phyloP scores from a whole-genome alignment of 164 flowering plant species.

The Santalum album region DNA sequence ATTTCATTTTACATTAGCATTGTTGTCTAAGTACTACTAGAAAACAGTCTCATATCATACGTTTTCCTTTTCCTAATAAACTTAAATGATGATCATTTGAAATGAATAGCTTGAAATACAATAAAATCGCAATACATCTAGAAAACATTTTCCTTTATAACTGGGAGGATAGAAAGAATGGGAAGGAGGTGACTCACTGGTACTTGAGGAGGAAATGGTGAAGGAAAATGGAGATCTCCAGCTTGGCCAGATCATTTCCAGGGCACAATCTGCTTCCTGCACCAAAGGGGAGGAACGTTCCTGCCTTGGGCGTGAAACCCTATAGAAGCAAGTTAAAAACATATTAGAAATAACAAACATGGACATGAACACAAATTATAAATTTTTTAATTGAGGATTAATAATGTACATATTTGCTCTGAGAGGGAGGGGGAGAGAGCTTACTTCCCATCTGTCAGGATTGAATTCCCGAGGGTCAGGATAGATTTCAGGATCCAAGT shows the following conservation, averaged over 20 bases:
- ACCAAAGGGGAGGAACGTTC: slow-evolving; percentile 75
- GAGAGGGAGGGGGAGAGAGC: slow-evolving; percentile 7
- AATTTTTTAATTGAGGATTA: no score
- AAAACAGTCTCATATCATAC: no score
- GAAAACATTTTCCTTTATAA: background rate
- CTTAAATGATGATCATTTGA: background rate
- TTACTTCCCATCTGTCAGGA: slow-evolving; percentile 97
- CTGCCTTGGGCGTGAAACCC: slow-evolving; percentile 53
- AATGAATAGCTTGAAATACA: background rate
- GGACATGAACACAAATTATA: no score
- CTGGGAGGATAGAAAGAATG: background rate
- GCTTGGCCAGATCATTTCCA: slow-evolving; percentile 93
- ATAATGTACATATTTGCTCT: no score
- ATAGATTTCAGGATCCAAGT: slow-evolving; percentile 61
- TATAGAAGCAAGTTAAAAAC: slow-evolving; percentile 11
- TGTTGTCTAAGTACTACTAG: no score
- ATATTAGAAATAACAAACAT: background rate
- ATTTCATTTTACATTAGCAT: no score
- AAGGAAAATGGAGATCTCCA: slow-evolving; percentile 72
- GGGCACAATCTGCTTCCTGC: slow-evolving; percentile 79
- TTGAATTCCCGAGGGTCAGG: slow-evolving; percentile 54
- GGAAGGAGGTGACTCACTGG: slow-evolving; percentile 24
- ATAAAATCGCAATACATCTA: background rate
- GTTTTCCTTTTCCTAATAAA: no score
- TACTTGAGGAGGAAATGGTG: slow-evolving; percentile 77